Percentiles rank a stretch among this genome's conserved stretches.
Conservation (phyloP, 495 filamentous ascomycete species). For the Aspergillus kassunensis region DNA sequence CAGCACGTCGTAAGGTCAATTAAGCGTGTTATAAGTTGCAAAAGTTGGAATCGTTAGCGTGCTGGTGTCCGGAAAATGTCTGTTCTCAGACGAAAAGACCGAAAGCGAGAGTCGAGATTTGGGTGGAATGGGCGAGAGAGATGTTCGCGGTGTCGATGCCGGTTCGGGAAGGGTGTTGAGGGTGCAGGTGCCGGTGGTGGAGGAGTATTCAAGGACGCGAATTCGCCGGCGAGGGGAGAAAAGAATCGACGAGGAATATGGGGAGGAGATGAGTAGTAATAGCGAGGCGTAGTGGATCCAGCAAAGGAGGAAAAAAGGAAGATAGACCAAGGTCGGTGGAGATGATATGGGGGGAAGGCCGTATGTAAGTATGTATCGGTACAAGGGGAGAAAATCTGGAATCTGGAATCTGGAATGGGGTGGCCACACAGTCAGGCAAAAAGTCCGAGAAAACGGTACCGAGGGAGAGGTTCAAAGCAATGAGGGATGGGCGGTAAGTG, state of each 20-base stretch:
- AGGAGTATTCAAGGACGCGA: conserved; percentile 7
- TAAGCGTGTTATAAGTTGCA: not conserved
- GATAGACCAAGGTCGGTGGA: conserved; percentile 23
- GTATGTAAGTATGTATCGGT: conserved; percentile 28
- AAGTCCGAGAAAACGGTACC: conserved; percentile 22
- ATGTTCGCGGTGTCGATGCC: conserved; percentile 1
- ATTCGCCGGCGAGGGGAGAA: conserved; percentile 10
- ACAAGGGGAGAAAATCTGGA: conserved; percentile 25
- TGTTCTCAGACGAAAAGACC: conserved; percentile 11
- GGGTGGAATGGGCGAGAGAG: conserved; percentile 4
- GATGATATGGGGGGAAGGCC: conserved; percentile 16
- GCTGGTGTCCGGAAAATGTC: not conserved
- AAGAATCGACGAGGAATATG: conserved; percentile 17
- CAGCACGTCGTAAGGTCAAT: conserved; percentile 10
- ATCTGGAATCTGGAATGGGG: conserved; percentile 13
- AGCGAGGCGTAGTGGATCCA: conserved; percentile 20
- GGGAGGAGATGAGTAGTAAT: conserved; percentile 21
- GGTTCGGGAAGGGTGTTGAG: conserved; percentile 8
- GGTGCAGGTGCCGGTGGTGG: not conserved
- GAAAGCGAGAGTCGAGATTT: conserved; percentile 8
- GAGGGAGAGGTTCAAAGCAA: conserved; percentile 22
- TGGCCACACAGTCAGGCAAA: conserved; percentile 18
- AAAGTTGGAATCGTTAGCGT: too few species aligned
- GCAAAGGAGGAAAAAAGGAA: conserved; percentile 20
- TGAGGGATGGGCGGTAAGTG: conserved; percentile 24